A percentile compares a stretch with the other conserved stretches of the same genome.
Evolutionary conservation across 2,329 filamentous ascomycete genomes (phyloP).

Genomic region (Fusarium nematophilum): DNA sequence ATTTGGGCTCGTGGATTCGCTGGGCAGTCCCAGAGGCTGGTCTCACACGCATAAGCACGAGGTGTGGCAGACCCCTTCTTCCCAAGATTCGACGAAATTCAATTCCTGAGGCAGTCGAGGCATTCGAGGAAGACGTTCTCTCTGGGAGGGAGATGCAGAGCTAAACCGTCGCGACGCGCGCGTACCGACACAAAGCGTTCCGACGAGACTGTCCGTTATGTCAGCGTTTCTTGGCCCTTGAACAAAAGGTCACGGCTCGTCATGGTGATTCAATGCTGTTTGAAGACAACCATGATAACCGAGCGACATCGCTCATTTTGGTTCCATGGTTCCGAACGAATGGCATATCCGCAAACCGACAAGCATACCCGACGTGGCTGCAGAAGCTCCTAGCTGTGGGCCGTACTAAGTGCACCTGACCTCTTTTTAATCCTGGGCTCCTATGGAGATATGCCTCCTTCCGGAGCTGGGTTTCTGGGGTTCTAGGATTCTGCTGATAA

Average conservation of each 20-base stretch:
- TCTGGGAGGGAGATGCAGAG: constrained; percentile 3
- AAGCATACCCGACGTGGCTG: constrained; percentile 40
- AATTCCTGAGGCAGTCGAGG: constrained; percentile 9
- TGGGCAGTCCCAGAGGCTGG: constrained; percentile 28
- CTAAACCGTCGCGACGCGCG: neutral
- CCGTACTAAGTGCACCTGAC: constrained; percentile 40
- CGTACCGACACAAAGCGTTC: constrained; percentile 20
- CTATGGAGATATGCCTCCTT: constrained; percentile 41
- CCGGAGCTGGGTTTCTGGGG: constrained; percentile 30
- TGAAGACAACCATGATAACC: constrained; percentile 12
- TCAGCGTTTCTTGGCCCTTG: neutral
- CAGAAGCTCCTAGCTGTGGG: constrained; percentile 40
- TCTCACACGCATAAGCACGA: constrained; percentile 36
- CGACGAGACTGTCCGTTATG: constrained; percentile 7
- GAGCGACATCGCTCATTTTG: constrained; percentile 31
- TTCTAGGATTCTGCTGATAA: constrained; percentile 26
- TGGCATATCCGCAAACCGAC: constrained; percentile 29
- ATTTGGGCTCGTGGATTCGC: constrained; percentile 20
- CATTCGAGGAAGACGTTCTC: neutral
- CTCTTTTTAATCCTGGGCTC: constrained; percentile 34
- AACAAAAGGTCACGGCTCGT: constrained; percentile 13
- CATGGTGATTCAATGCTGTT: constrained; percentile 40
- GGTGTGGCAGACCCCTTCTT: constrained; percentile 28
- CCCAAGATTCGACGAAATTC: constrained; percentile 21
- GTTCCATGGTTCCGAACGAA: constrained; percentile 27